Evolutionary conservation across 768 basidiomycete species (phyloP).

Genomic region (Aureoboletus auriporus): DNA sequence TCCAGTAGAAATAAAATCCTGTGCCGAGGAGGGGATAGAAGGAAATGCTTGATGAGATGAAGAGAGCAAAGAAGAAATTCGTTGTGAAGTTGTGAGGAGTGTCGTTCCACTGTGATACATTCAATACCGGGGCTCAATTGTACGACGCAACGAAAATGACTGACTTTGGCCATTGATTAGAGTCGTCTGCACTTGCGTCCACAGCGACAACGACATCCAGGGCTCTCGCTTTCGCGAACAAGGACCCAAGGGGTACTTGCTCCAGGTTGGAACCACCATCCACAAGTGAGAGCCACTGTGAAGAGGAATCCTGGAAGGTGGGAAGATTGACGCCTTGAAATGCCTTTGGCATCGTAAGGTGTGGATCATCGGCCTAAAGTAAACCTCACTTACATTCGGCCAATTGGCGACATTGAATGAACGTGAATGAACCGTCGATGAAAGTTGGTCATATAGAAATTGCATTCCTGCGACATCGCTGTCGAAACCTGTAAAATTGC

Average conservation of each 20-base stretch:
- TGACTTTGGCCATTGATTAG: constrained; percentile 65
- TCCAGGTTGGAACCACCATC: constrained; percentile 70
- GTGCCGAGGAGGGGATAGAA: constrained; percentile 50
- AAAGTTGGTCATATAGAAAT: constrained; percentile 46
- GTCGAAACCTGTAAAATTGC: constrained; percentile 26
- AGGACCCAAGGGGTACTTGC: constrained; percentile 66
- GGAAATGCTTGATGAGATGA: constrained; percentile 60
- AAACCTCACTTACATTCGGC: constrained; percentile 44
- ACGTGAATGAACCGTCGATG: constrained; percentile 42
- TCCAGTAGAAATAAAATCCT: constrained; percentile 54
- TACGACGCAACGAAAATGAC: constrained; percentile 10
- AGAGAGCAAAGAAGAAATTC: constrained; percentile 41
- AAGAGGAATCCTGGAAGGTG: constrained; percentile 52
- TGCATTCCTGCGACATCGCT: constrained; percentile 32
- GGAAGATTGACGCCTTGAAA: constrained; percentile 46
- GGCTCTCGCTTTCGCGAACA: constrained; percentile 63
- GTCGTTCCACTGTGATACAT: constrained; percentile 46
- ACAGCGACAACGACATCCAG: constrained; percentile 76
- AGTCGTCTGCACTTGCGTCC: constrained; percentile 61
- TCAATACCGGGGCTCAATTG: not conserved
- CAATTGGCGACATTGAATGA: constrained; percentile 64
- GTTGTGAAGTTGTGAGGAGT: constrained; percentile 40
- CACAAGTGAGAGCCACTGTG: constrained; percentile 56
- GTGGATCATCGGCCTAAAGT: not conserved
- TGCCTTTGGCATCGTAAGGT: constrained; percentile 30